Conservation (phyloP, 2,329 filamentous ascomycete species). For the Fusarium austroafricanum region DNA sequence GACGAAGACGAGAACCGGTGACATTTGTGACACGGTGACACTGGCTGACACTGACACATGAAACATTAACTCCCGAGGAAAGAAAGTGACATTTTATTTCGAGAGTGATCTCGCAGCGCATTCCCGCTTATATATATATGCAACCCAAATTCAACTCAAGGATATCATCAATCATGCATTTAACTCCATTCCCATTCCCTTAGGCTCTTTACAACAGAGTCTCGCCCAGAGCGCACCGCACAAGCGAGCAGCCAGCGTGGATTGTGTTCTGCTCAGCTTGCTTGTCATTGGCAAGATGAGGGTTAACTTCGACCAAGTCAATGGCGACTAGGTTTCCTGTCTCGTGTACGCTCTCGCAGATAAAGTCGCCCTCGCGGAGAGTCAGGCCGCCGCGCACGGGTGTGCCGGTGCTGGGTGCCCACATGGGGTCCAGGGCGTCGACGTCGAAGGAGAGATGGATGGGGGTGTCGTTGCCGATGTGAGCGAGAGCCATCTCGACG, state of each 20-base stretch:
- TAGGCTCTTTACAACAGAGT: slow-evolving; percentile 82
- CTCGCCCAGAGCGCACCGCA: slow-evolving; percentile 92
- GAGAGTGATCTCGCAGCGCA: slow-evolving; percentile 46
- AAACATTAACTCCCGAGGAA: slow-evolving; percentile 11
- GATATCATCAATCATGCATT: slow-evolving; percentile 30
- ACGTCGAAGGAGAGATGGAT: slow-evolving; percentile 98
- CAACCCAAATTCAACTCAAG: slow-evolving; percentile 46
- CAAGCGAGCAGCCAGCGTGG: slow-evolving; percentile 88
- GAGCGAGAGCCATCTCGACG: slow-evolving; percentile 97
- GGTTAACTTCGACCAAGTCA: slow-evolving; percentile 87
- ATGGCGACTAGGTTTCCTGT: slow-evolving; percentile 82
- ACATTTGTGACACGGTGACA: too few species aligned
- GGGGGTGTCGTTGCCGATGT: slow-evolving; percentile 93
- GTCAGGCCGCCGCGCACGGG: slow-evolving; percentile 94
- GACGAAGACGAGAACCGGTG: not conserved
- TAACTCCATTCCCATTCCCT: not conserved
- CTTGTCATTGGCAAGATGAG: slow-evolving; percentile 71
- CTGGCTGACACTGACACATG: not conserved
- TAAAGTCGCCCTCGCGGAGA: slow-evolving; percentile 94
- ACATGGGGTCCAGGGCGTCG: slow-evolving; percentile 94
- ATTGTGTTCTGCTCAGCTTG: slow-evolving; percentile 86
- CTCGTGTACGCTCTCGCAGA: slow-evolving; percentile 87
- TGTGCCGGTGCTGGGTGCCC: slow-evolving; percentile 95
- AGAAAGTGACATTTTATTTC: slow-evolving; percentile 45
- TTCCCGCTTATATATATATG: slow-evolving; percentile 37